Evolutionary conservation across 331 rosid genomes (phyloP).

Genomic region (Ulmus americana): DNA sequence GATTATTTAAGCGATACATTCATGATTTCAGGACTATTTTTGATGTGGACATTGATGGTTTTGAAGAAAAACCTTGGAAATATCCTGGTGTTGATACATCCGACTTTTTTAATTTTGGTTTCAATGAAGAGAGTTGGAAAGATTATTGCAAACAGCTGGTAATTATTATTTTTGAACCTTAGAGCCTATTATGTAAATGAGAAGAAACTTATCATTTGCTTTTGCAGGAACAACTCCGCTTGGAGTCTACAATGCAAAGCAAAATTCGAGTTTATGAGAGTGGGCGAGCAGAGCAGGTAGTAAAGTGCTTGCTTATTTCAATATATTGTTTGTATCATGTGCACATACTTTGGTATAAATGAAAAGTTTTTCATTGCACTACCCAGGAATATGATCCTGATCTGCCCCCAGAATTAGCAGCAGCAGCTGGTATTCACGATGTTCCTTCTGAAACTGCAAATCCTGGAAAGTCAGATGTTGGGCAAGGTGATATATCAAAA

Average conservation of each 20-base stretch:
- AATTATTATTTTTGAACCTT: constrained; percentile 18
- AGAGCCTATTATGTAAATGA: constrained; percentile 16
- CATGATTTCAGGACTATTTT: constrained; percentile 74
- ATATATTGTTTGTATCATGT: constrained; percentile 3
- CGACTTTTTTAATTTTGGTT: constrained; percentile 86
- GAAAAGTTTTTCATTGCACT: constrained; percentile 18
- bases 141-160: constrained; percentile 99
- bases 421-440: constrained; percentile 79
- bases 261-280: constrained; percentile 95
- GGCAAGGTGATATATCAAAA: constrained; percentile 54
- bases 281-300: constrained; percentile 92
- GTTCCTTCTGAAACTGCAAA: constrained; percentile 46
- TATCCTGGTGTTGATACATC: constrained; percentile 68
- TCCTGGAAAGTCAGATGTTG: constrained; percentile 49
- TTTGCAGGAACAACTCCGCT: constrained; percentile 86
- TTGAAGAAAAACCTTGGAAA: constrained; percentile 97
- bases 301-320: constrained; percentile 17
- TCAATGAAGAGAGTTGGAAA: constrained; percentile 94
- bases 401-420: constrained; percentile 97
- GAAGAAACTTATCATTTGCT: constrained; percentile 11
- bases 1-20: constrained; percentile 19
- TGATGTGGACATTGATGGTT: constrained; percentile 80
- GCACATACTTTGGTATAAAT: constrained; percentile 7
- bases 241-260: constrained; percentile 99
- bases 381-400: constrained; percentile 93